These are phyloP conservation scores for Chrysoporthe puriensis DNA, from an alignment of 2,329 filamentous ascomycete species.

Conservation along the genomic window DNA sequence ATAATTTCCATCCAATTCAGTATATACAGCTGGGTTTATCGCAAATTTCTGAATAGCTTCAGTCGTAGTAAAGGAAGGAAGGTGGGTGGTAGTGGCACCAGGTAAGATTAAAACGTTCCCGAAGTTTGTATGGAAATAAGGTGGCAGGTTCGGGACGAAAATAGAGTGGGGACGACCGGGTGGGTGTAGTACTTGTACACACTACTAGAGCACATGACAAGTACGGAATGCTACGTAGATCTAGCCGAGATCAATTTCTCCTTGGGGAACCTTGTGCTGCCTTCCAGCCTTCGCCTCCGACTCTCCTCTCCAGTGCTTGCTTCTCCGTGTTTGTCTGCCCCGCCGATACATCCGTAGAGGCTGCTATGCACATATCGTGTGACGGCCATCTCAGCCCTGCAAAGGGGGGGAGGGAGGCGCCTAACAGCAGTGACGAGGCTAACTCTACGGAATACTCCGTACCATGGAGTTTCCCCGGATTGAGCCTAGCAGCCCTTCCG, in stretches of 20 bases:
- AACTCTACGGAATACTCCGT: background rate
- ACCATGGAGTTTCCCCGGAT: slow-evolving; percentile 1
- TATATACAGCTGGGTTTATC: background rate
- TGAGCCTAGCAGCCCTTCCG: background rate
- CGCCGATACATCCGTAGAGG: background rate
- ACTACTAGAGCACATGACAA: background rate
- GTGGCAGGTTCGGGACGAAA: too few relatives aligned
- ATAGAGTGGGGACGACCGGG: background rate
- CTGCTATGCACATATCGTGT: background rate
- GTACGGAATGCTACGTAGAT: background rate
- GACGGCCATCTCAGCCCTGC: background rate
- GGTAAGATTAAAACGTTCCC: too few relatives aligned
- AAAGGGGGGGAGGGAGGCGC: background rate
- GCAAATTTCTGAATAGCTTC: too few relatives aligned
- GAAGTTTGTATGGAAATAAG: too few relatives aligned
- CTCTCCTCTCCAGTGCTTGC: background rate
- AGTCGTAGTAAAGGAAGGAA: too few relatives aligned
- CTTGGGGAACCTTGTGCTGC: background rate
- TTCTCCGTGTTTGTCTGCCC: background rate
- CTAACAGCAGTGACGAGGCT: background rate
- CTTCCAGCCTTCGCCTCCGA: background rate
- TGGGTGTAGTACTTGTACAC: background rate
- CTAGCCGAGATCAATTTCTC: background rate
- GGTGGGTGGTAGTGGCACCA: too few relatives aligned
- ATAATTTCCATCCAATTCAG: too few relatives aligned